phyloP scores from a whole-genome alignment of 176 grass and related monocot genomes.

The Oryza coarctata region DNA sequence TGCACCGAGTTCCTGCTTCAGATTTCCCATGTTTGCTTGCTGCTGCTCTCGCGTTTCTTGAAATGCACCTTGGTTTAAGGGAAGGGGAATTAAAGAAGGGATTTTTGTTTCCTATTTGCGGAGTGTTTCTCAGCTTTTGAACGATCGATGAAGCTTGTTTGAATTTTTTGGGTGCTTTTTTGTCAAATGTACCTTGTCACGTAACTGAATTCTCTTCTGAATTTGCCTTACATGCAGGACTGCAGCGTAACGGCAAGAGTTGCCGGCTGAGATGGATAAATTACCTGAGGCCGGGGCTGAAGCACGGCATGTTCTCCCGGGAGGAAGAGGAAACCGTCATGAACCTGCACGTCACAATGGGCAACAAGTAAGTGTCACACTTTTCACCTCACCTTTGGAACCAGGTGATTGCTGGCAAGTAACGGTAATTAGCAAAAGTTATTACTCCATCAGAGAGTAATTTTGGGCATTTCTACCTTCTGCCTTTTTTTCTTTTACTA shows the following conservation, averaged over 20 bases:
- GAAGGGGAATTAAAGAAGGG: background rate
- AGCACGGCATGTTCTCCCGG: slow-evolving; percentile 71
- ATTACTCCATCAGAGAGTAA: background rate
- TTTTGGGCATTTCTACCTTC: background rate
- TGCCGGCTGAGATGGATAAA: slow-evolving; percentile 98
- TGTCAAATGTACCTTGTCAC: slow-evolving; percentile 37
- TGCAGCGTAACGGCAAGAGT: slow-evolving; percentile 94
- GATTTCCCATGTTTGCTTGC: background rate
- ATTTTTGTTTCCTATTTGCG: background rate
- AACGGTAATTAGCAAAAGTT: background rate
- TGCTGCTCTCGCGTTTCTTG: background rate
- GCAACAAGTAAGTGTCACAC: slow-evolving; percentile 86
- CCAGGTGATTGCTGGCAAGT: slow-evolving; percentile 16
- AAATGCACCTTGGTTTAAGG: slow-evolving; percentile 29
- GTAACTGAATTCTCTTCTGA: slow-evolving; percentile 8
- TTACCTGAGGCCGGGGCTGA: slow-evolving; percentile 91
- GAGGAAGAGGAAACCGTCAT: slow-evolving; percentile 68
- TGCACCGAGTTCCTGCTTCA: background rate
- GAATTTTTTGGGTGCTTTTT: background rate
- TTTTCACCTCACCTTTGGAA: background rate
- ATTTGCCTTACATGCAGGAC: slow-evolving; percentile 43
- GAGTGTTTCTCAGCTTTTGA: background rate
- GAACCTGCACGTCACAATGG: slow-evolving; percentile 63
- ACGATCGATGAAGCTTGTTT: background rate
- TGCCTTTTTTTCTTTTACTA: background rate